Percentiles rank a stretch among this genome's conserved stretches.
Evolutionary conservation across 2,329 filamentous ascomycete species (phyloP).

Genomic region (Fusarium gaditjirri): DNA sequence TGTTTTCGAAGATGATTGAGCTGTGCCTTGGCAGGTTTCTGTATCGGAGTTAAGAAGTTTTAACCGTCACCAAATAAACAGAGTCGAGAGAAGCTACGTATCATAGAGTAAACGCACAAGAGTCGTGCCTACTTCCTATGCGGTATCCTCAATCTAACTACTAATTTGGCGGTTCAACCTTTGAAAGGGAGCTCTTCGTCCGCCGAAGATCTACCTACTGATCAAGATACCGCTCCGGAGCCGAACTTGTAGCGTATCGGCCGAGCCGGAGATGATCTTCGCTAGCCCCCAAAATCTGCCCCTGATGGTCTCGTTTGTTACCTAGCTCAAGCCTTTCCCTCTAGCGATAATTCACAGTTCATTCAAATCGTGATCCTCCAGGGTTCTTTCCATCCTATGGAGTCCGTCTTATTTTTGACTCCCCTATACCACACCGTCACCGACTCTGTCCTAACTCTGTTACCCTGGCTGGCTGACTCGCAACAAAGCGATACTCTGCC

Average conservation of each 20-base stretch:
- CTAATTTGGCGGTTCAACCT: background rate
- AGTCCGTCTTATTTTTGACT: background rate
- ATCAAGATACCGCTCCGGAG: slow-evolving; percentile 6
- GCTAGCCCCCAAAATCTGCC: background rate
- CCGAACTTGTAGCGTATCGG: slow-evolving; percentile 2
- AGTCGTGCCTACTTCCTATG: background rate
- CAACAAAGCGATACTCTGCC: slow-evolving; percentile 14
- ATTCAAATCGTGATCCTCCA: slow-evolving; percentile 3
- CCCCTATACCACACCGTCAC: background rate
- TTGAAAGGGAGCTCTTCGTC: slow-evolving; percentile 6
- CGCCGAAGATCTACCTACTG: slow-evolving; percentile 1
- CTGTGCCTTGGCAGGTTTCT: background rate
- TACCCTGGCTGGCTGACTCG: slow-evolving; percentile 20
- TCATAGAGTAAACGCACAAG: background rate
- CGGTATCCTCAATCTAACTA: background rate
- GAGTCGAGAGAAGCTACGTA: background rate
- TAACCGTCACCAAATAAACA: background rate
- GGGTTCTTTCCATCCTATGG: background rate
- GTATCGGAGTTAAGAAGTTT: background rate
- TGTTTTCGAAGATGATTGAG: background rate
- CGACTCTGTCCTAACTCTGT: background rate
- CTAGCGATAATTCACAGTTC: slow-evolving; percentile 14
- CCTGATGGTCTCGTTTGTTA: slow-evolving; percentile 7
- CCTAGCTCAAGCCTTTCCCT: slow-evolving; percentile 8
- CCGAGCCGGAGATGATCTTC: slow-evolving; percentile 19